These are phyloP conservation scores for Macrolepiota fuliginosa DNA, from an alignment of 768 basidiomycete genomes.

Conservation along the genomic window DNA sequence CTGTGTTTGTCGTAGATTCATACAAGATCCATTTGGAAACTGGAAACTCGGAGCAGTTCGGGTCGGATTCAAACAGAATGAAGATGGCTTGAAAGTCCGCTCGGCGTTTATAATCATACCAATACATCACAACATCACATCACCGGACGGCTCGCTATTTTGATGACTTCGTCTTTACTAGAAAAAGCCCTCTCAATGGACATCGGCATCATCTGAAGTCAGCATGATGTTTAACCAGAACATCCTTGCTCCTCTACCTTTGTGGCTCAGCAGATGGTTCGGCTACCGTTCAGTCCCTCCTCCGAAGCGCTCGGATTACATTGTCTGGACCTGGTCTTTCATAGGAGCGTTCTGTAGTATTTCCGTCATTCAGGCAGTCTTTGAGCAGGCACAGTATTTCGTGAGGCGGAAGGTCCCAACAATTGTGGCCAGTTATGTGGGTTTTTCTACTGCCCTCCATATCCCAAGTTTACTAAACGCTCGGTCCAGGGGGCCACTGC, in stretches of 20 bases:
- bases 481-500: constrained; percentile 48
- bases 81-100: too few relatives aligned
- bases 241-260: constrained; percentile 33
- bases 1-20: too few relatives aligned
- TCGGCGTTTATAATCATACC: too few relatives aligned
- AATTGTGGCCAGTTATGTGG: constrained; percentile 47
- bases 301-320: constrained; percentile 28
- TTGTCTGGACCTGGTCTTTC: constrained; percentile 51
- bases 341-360: constrained; percentile 50
- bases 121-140: too few relatives aligned
- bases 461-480: not conserved
- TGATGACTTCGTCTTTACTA: too few relatives aligned
- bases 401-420: constrained; percentile 40
- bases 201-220: not conserved
- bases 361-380: constrained; percentile 48
- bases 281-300: constrained; percentile 40
- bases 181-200: too few relatives aligned
- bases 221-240: constrained; percentile 6
- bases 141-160: too few relatives aligned
- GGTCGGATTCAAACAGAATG: too few relatives aligned
- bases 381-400: constrained; percentile 47
- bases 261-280: constrained; percentile 39
- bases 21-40: too few relatives aligned
- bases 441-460: constrained; percentile 17
- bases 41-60: too few relatives aligned